Percentiles rank a stretch among this genome's conserved stretches.
Conservation (phyloP, 2,329 filamentous ascomycete genomes). For the Zalaria obscura region DNA sequence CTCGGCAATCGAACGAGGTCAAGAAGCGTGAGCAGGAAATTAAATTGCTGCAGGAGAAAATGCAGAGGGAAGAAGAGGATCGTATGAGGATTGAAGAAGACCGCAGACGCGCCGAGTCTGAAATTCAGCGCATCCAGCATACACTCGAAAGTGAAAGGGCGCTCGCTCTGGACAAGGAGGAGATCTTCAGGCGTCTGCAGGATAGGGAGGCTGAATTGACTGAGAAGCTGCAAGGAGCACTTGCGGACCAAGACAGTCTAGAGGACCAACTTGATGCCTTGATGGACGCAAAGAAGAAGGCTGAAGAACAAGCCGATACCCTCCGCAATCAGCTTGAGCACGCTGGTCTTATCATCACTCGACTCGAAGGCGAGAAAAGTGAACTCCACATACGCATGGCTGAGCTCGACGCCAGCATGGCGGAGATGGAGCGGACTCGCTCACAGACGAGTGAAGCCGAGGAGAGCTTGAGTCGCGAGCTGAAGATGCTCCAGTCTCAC, state of each 20-base stretch:
- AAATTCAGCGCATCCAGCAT: slow-evolving; percentile 82
- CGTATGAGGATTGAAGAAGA: slow-evolving; percentile 81
- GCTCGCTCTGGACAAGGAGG: slow-evolving; percentile 93
- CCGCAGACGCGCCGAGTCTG: slow-evolving; percentile 68
- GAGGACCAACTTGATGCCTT: slow-evolving; percentile 88
- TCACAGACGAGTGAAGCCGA: slow-evolving; percentile 65
- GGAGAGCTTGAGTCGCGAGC: slow-evolving; percentile 62
- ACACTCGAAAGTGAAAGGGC: slow-evolving; percentile 90
- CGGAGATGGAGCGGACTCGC: slow-evolving; percentile 55
- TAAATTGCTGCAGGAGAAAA: slow-evolving; percentile 68
- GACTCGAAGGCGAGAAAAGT: slow-evolving; percentile 75
- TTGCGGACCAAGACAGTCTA: slow-evolving; percentile 85
- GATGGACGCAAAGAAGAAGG: slow-evolving; percentile 75
- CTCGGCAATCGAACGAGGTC: slow-evolving; percentile 80
- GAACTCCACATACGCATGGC: slow-evolving; percentile 53
- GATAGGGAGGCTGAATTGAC: slow-evolving; percentile 79
- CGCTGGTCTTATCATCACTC: slow-evolving; percentile 72
- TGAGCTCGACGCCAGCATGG: slow-evolving; percentile 56
- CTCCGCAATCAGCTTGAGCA: slow-evolving; percentile 78
- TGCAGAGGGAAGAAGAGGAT: slow-evolving; percentile 60
- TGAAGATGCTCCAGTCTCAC: slow-evolving; percentile 86
- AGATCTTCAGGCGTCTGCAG: slow-evolving; percentile 95
- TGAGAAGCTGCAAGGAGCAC: slow-evolving; percentile 81
- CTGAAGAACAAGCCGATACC: slow-evolving; percentile 70
- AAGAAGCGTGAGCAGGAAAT: slow-evolving; percentile 94